phyloP scores from a whole-genome alignment of 495 filamentous ascomycete genomes.

The Talaromyces trachyspermus region DNA sequence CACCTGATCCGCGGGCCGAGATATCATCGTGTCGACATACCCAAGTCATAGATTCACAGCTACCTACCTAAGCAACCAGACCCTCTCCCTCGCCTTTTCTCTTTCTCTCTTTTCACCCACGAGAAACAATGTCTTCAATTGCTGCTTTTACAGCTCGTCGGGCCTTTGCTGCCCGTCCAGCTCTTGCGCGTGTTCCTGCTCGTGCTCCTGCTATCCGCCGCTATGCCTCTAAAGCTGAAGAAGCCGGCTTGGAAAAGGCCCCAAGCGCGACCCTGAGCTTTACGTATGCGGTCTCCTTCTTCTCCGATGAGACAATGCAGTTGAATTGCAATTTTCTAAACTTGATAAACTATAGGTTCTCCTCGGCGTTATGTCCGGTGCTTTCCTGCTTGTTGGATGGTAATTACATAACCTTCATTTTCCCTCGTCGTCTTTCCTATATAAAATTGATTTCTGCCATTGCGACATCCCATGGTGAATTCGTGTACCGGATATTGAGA shows the following conservation, averaged over 20 bases:
- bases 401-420: slow-evolving; percentile 52
- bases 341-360: slow-evolving; percentile 56
- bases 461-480: not conserved
- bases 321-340: slow-evolving; percentile 13
- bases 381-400: slow-evolving; percentile 81
- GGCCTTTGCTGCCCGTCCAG: slow-evolving; percentile 37
- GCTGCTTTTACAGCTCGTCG: slow-evolving; percentile 44
- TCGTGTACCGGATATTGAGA: no score
- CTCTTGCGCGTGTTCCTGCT: slow-evolving; percentile 14
- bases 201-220: slow-evolving; percentile 37
- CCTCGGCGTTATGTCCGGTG: slow-evolving; percentile 82
- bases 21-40: slow-evolving; percentile 6
- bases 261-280: slow-evolving; percentile 73
- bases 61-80: not conserved
- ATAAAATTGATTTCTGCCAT: not conserved
- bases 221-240: slow-evolving; percentile 38
- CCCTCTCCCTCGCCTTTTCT: not conserved
- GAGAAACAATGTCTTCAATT: slow-evolving; percentile 42
- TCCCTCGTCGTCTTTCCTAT: slow-evolving; percentile 30
- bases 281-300: slow-evolving; percentile 50
- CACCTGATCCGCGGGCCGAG: slow-evolving; percentile 10
- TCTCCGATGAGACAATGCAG: slow-evolving; percentile 2
- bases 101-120: not conserved
- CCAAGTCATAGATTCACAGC: not conserved
- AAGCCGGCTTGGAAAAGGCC: slow-evolving; percentile 52